Evolutionary conservation across 306 rosid genomes (phyloP).

Genomic region (Ammopiptanthus mongolicus): DNA sequence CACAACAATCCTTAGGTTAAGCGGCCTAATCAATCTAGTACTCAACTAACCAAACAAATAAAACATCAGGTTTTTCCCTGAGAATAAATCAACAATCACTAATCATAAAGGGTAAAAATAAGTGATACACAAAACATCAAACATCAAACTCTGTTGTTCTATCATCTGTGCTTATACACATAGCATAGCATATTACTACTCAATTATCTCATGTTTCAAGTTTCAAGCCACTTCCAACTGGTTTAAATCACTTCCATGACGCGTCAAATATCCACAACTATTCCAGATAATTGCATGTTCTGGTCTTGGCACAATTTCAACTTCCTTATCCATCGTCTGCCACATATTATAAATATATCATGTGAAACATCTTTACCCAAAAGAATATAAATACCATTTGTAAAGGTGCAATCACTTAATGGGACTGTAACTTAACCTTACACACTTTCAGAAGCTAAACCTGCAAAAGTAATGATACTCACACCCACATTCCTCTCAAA

Average conservation of each 20-base stretch:
- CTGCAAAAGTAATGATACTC: neutral
- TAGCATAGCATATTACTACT: neutral
- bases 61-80: neutral
- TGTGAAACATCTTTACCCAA: neutral
- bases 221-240: neutral
- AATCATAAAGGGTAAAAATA: neutral
- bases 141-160: neutral
- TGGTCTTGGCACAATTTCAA: neutral
- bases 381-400: neutral
- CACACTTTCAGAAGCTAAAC: constrained; percentile 1
- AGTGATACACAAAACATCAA: neutral
- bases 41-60: neutral
- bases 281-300: neutral
- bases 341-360: neutral
- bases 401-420: neutral
- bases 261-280: neutral
- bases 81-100: neutral
- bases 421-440: neutral
- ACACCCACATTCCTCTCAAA: constrained; percentile 2
- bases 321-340: neutral
- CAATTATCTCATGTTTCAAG: neutral
- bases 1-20: constrained; percentile 8
- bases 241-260: neutral
- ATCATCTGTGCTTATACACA: neutral
- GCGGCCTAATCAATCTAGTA: neutral